Evolutionary conservation across 2,329 filamentous ascomycete genomes (phyloP), one percentile per base, ranked within the genome.

Genomic region (Diaporthe batatas): DNA sequence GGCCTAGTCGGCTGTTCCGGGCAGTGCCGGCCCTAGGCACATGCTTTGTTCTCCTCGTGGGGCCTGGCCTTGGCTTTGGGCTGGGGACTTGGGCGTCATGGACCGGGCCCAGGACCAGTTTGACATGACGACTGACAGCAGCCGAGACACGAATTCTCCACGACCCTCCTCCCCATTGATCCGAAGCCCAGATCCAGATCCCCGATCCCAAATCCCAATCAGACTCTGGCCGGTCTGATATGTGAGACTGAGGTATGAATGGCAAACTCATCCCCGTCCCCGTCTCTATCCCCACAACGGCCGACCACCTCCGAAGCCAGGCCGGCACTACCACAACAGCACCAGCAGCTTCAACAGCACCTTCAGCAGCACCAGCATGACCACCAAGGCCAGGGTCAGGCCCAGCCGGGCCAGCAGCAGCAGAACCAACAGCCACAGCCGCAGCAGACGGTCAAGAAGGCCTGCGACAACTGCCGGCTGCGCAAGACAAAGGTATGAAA

Each of bases 211-310:
- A 65, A 51, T 65, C 59, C 59, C 44, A 51, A 65, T 51, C 59
- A 65, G 44, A 65, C 44, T 65, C 59, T 51, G 34, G 59, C 23
- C 59, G 34, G 59, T 36, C 59, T 65, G 59, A 29, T 65, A 29
- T 51, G 58, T 65, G 59, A 29, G 44, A 65, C 59, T 65, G 59
- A 65, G 59, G 44, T 44, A 49, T 71, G 70, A 67, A 71, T 71
- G 70, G 70, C 70, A 65, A 57, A 65, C 70, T 71, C 70, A 64
- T 71, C 70, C 64, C 59, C 70, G 59, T 71, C 70, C 51, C 58
- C 59, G 59, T 71, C 70, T 49, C 54, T 51, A 49, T 65, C 59
- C 59, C 59, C 59, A 65, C 59, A 65, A 65, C 59, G 44, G 59
- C 59, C 59, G 59, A 65, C 59, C 44, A 51, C 44, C 44, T 65